Evolutionary conservation across 176 grass and related monocot genomes (phyloP), one percentile per base, ranked within the genome.

Genomic region (Stipa capillata): DNA sequence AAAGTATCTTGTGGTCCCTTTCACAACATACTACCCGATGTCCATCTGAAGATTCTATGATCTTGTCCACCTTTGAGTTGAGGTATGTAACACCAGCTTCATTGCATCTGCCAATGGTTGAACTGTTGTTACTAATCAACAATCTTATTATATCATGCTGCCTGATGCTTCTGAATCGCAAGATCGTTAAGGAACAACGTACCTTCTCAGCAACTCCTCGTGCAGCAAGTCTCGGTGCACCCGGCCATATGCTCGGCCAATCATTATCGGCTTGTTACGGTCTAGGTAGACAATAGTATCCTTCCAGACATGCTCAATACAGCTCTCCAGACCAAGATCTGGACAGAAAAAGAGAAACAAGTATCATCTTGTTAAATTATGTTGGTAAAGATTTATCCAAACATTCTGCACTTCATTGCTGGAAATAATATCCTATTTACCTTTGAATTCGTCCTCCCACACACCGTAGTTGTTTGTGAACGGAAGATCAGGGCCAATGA

Each of bases 401-500:
- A 42, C 40, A 34, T 6, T 7, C 11, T 42, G 40, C 40, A 42
- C 11, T 42, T 10, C 40, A 42, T 7, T 1, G 16, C 44, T 25
- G 31, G 2, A 73, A 77, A 49, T 72, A 42, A 35, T 28, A 53
- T 8, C 6, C 76, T 89, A 93, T n/a, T n/a, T n/a, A 95, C 96
- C 94, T 91, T 93, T 97, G 43, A 93, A 97, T 76, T 93, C 94
- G 17, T 97, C 91, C 72, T 89, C 94, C 90, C 94, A 97, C 34
- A 97, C 94, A 89, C 91, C 88, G 34, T 99, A 99, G 36, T 95
- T 99, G 82, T 99, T 99, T 21, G 96, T 99, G 77, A 99, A 99
- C 4, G 88, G 94, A 87, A 97, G 94, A 59, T 97, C 91, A 4
- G 94, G 94, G 35, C 94, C 94, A 67, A 97, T 80, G 65, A 97